Conservation (phyloP, 73 alveolate species). For the Diophrys sp. region DNA sequence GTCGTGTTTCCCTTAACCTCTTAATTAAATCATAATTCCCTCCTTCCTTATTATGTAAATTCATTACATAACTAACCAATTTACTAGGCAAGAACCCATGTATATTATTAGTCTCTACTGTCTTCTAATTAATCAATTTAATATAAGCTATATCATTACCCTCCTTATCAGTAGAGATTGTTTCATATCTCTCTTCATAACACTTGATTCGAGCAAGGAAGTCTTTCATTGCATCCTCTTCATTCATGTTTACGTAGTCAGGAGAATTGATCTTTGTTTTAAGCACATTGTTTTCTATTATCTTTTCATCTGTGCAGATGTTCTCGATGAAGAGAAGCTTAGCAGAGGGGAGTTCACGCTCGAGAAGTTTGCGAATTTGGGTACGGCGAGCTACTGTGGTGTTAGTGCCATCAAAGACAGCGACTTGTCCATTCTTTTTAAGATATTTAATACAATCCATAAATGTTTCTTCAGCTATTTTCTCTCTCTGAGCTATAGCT, state of each 20-base stretch:
- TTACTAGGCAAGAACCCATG: conserved; percentile 34
- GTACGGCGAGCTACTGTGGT: conserved; percentile 22
- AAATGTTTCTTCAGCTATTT: conserved; percentile 17
- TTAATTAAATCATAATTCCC: too few relatives aligned
- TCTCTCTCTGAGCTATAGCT: conserved; percentile 14
- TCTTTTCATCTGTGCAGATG: conserved; percentile 37
- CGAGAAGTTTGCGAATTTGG: conserved; percentile 5
- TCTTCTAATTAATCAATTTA: conserved; percentile 34
- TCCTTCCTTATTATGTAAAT: conserved; percentile 40
- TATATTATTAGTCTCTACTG: conserved; percentile 23
- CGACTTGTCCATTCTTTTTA: conserved; percentile 36
- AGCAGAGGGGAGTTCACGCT: conserved; percentile 15
- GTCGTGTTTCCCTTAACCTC: too few relatives aligned
- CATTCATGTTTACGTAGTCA: conserved; percentile 19
- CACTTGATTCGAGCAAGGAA: conserved; percentile 26
- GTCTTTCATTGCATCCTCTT: conserved; percentile 33
- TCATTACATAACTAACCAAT: conserved; percentile 20
- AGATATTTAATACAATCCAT: conserved; percentile 24
- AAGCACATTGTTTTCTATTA: conserved; percentile 27
- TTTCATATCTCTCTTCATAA: conserved; percentile 28
- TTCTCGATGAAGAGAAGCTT: conserved; percentile 47
- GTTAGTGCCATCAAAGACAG: conserved; percentile 48
- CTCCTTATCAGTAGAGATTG: conserved; percentile 9
- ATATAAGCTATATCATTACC: conserved; percentile 29
- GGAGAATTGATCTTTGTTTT: conserved; percentile 41